A percentile compares a stretch with the other conserved stretches of the same genome.
Conservation (phyloP, 495 filamentous ascomycete species). For the Physcia stellaris region DNA sequence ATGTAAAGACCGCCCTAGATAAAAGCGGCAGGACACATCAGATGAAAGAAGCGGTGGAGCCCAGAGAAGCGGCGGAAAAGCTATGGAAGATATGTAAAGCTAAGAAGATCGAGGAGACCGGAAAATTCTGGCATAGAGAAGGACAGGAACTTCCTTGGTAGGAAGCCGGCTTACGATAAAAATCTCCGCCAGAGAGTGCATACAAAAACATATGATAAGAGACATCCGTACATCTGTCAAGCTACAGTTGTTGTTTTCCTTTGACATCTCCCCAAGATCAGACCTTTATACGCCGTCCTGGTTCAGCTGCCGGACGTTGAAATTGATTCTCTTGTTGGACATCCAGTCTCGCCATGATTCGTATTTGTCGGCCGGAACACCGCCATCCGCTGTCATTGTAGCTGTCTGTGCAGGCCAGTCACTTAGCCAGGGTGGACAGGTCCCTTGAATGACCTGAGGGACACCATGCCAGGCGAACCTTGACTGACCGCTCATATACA, state of each 20-base stretch:
- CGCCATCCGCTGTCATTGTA: conserved; percentile 8
- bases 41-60: conserved; percentile 20
- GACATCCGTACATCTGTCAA: neutral
- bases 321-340: conserved; percentile 67
- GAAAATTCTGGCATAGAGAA: too few relatives aligned
- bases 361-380: conserved; percentile 26
- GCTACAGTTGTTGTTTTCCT: conserved; percentile 5
- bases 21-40: conserved; percentile 3
- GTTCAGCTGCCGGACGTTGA: conserved; percentile 92
- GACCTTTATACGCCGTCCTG: too few relatives aligned
- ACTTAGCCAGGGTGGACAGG: conserved; percentile 59
- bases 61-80: conserved; percentile 23
- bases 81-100: conserved; percentile 21
- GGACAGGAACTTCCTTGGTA: too few relatives aligned
- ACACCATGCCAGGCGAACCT: conserved; percentile 92
- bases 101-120: conserved; percentile 21
- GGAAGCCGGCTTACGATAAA: too few relatives aligned
- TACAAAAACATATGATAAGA: too few relatives aligned
- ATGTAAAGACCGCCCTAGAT: conserved; percentile 17
- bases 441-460: conserved; percentile 61
- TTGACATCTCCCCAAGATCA: conserved; percentile 11
- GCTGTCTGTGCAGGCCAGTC: conserved; percentile 53
- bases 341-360: conserved; percentile 74
- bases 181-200: too few relatives aligned
- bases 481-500: conserved; percentile 67